Conservation (phyloP, 2,329 filamentous ascomycete genomes). For the Clonostachys solani region DNA sequence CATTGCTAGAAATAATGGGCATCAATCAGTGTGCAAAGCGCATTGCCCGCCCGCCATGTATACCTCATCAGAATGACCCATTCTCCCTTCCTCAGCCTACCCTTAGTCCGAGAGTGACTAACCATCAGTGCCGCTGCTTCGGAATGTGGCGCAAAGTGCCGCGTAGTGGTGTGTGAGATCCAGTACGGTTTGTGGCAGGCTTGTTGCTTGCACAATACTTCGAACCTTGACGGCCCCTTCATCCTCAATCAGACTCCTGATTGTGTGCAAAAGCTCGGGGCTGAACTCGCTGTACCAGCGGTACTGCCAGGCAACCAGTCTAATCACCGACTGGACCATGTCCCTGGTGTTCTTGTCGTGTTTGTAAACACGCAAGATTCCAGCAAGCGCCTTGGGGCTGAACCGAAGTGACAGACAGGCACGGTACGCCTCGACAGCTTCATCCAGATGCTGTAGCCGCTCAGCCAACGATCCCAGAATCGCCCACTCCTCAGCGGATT, state of each 20-base stretch:
- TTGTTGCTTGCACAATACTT: constrained; percentile 95
- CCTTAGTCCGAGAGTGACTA: constrained; percentile 28
- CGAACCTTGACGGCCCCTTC: constrained; percentile 96
- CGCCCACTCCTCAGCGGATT: constrained; percentile 96
- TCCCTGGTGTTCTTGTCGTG: constrained; percentile 74
- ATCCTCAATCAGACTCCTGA: constrained; percentile 92
- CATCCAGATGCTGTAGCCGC: constrained; percentile 85
- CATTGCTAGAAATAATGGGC: too few relatives aligned
- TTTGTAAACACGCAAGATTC: constrained; percentile 77
- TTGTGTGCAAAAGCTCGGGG: constrained; percentile 79
- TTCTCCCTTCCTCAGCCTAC: too few relatives aligned
- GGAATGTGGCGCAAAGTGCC: constrained; percentile 88
- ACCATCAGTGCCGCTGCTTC: constrained; percentile 87
- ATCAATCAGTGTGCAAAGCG: too few relatives aligned
- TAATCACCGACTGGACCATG: constrained; percentile 79
- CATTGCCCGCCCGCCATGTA: too few relatives aligned
- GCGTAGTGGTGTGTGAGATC: constrained; percentile 97
- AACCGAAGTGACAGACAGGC: constrained; percentile 85
- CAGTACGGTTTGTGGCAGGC: constrained; percentile 85
- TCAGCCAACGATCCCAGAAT: constrained; percentile 91
- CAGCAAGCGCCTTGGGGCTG: constrained; percentile 86
- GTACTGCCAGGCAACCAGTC: constrained; percentile 96
- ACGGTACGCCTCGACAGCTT: constrained; percentile 90
- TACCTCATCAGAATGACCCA: too few relatives aligned
- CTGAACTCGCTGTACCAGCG: constrained; percentile 99